Base-by-base conservation (phyloP, 768 basidiomycete species). In the Podaxis sp. region DNA sequence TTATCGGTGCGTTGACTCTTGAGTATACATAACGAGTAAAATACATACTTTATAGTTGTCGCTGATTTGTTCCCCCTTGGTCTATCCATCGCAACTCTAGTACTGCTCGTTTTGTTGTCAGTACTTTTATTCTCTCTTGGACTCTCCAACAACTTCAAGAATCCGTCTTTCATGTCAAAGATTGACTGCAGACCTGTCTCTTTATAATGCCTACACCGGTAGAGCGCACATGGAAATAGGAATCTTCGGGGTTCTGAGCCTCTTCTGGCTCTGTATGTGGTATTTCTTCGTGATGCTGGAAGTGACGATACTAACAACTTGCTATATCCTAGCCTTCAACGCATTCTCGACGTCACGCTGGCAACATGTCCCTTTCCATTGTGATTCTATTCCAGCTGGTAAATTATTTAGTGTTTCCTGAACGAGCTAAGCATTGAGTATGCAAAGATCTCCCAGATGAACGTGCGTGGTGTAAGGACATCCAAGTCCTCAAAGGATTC, bases 21-120 rank as follows among this genome's bases (percentile, higher is more conserved):
- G 28, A 9, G 32, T 32, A 32, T 3, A 32, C 32, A 36, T 18
- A 46, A 18, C 13, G 16, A 38, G 21, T 47, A 5, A 32, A 42
- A 42, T 25, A 16, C 35, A 18, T 32, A 32, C 44, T n/a, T 57
- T 16, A 16, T 63, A 86, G 84, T 79, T 67, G 71, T 81, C 50
- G 85, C 85, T 4, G 84, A 86, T 70, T 68, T 83, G 23, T 84
- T 85, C 67, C 85, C 85, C n/a, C 73, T 86, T 57, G 78, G 73
- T n/a, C 76, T 87, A 38, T 84, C 84, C 32, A 80, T 84, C 65
- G 68, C 76, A 53, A 83, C 83, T 1, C 66, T 83, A 32, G 69
- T 78, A 36, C 59, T 83, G 32, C 68, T 85, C 38, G 65, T 74
- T 35, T 32, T 72, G 40, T 70, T 77, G 85, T 84, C 60, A 59